Evolutionary conservation across 768 basidiomycete species (phyloP), one percentile per base, ranked within the genome.

Genomic region (Suillus hirtellus): DNA sequence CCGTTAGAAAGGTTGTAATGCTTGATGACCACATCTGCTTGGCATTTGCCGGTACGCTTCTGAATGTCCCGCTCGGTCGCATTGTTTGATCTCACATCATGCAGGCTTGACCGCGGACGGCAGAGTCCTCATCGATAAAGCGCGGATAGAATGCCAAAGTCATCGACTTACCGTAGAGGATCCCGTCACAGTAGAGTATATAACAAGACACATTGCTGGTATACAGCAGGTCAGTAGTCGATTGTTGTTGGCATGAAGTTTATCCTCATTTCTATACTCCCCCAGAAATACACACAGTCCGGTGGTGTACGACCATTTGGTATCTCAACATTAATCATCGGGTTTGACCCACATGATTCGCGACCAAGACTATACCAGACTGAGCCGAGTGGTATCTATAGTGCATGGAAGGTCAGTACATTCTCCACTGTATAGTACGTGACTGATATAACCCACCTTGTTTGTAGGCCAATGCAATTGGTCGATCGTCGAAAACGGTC

Each of bases 231-330:
- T 95, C 61, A 42, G 83, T 59, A 12, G 59, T 38, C 24, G 15
- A 40, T 50, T 43, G 27, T 11, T 44, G 35, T 60, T 56, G 27
- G 27, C 47, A 61, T 50, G 52, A 21, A 3, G 40, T 58, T 19
- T 42, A 6, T 17, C 44, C 59, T 47, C 31, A 53, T 50, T n/a
- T 34, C 19, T 17, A 24, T 14, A 21, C 40, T 61, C 40, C 38
- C 52, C 11, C 70, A 96, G 95, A 86, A 88, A 75, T 99, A 99
- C 79, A 99, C 97, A 15, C 97, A 99, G 83, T 97, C 96, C 12
- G 97, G 97, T 66, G 97, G 97, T 82, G 95, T 97, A 59, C 86
- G 97, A 63, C 97, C 97, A 34, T 99, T 99, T 71, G 97, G 97
- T 68, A 95, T 99, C 69, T 96, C 96, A 15, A 98, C 96, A 11